These are phyloP conservation scores for Paxillus rubicundulus DNA, from an alignment of 768 basidiomycete genomes.

Conservation along the genomic window DNA sequence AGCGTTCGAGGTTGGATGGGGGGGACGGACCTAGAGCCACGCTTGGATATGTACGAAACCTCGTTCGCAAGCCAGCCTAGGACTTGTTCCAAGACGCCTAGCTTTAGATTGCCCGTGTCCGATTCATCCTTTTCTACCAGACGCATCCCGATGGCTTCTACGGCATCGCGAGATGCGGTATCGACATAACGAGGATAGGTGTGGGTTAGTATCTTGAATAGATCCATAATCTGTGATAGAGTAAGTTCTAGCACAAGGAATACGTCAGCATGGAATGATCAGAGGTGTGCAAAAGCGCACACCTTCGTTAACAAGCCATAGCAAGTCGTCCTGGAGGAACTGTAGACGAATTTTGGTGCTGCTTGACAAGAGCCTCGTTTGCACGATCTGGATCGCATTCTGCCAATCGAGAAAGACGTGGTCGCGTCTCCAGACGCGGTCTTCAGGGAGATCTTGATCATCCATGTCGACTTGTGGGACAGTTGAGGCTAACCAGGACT, in stretches of 20 bases:
- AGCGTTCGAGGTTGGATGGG: neutral
- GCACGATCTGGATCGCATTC: conserved; percentile 52
- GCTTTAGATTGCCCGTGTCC: conserved; percentile 40
- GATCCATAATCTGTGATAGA: conserved; percentile 59
- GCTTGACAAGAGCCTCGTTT: conserved; percentile 44
- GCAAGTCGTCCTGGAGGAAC: conserved; percentile 64
- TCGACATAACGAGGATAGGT: conserved; percentile 84
- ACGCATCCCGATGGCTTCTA: conserved; percentile 63
- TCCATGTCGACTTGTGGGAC: conserved; percentile 29
- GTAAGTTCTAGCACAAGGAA: conserved; percentile 46
- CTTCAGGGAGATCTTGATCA: conserved; percentile 21
- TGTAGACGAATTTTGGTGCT: conserved; percentile 52
- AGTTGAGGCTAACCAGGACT: conserved; percentile 62
- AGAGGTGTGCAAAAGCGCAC: conserved; percentile 18
- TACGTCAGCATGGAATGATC: conserved; percentile 4
- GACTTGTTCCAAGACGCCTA: conserved; percentile 68
- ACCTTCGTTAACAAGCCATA: conserved; percentile 60
- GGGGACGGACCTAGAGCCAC: conserved; percentile 52
- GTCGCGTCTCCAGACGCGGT: conserved; percentile 50
- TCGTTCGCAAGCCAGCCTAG: conserved; percentile 76
- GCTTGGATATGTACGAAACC: conserved; percentile 54
- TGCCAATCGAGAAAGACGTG: conserved; percentile 55
- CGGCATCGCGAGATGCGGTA: conserved; percentile 63
- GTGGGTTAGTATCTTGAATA: conserved; percentile 69
- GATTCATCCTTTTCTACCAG: conserved; percentile 64